phyloP scores from a whole-genome alignment of 169 alveolate species.

The Plasmodium fragile region DNA sequence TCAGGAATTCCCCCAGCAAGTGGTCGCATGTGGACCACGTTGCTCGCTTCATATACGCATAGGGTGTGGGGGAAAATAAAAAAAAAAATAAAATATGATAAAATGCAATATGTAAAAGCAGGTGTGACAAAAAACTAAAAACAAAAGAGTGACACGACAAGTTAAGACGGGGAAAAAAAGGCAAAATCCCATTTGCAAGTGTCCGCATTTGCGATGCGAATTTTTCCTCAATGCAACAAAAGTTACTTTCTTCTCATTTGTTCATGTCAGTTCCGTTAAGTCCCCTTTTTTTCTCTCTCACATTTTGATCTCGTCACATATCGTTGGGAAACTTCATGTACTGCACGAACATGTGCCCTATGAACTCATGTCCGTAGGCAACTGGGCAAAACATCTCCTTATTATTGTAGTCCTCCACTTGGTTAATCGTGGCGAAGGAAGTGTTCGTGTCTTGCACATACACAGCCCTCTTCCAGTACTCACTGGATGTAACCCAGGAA shows the following conservation, averaged over 20 bases:
- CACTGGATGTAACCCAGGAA: slow-evolving; percentile 76
- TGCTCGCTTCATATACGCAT: background rate
- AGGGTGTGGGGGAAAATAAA: background rate
- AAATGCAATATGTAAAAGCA: background rate
- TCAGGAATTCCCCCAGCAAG: background rate
- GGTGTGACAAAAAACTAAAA: background rate
- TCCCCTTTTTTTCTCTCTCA: background rate
- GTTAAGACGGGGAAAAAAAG: background rate
- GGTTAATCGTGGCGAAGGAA: background rate
- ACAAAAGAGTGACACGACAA: background rate
- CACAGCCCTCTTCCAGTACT: slow-evolving; percentile 67
- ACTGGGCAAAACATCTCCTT: slow-evolving; percentile 65
- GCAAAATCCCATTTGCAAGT: background rate
- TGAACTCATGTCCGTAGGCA: slow-evolving; percentile 74
- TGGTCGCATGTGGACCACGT: background rate
- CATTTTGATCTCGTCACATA: background rate
- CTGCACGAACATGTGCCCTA: slow-evolving; percentile 59
- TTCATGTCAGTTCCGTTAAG: background rate
- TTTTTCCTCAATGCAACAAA: background rate
- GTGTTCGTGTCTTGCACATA: slow-evolving; percentile 25
- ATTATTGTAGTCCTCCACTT: background rate
- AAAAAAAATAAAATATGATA: background rate
- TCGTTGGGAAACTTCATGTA: slow-evolving; percentile 68
- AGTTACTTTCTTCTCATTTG: background rate
- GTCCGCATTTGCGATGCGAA: background rate